These are phyloP conservation scores for Pseudogymnoascus sp. DNA, from an alignment of 2,329 filamentous ascomycete species.

Conservation along the genomic window DNA sequence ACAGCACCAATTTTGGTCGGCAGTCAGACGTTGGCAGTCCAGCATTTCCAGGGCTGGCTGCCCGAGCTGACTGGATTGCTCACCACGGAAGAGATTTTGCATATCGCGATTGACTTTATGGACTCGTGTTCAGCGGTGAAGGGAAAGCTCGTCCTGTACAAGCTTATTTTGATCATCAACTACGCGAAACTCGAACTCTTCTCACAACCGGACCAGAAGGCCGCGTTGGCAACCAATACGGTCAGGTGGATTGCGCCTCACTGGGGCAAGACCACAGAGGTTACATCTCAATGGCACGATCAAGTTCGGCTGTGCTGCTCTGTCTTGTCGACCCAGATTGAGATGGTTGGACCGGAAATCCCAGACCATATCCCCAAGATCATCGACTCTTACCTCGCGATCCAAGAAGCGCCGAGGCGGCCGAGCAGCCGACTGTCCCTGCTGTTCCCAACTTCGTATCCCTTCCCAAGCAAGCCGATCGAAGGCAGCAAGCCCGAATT, in stretches of 20 bases:
- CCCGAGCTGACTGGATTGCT: constrained; percentile 76
- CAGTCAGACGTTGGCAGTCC: constrained; percentile 88
- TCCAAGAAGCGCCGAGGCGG: constrained; percentile 50
- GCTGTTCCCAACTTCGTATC: constrained; percentile 83
- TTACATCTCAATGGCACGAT: constrained; percentile 82
- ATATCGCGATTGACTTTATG: constrained; percentile 88
- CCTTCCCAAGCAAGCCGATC: constrained; percentile 70
- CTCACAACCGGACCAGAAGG: constrained; percentile 65
- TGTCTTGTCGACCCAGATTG: constrained; percentile 77
- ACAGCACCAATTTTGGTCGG: constrained; percentile 78
- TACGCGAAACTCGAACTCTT: constrained; percentile 80
- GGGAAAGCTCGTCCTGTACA: constrained; percentile 86
- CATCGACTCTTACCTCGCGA: constrained; percentile 76
- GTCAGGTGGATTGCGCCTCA: constrained; percentile 87
- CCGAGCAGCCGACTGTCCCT: constrained; percentile 68
- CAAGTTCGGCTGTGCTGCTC: constrained; percentile 92
- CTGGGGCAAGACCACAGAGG: constrained; percentile 70
- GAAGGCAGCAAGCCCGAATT: constrained; percentile 49
- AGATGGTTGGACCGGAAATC: constrained; percentile 70
- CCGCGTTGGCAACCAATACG: constrained; percentile 70
- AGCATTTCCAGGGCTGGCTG: constrained; percentile 97
- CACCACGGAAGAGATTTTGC: constrained; percentile 74
- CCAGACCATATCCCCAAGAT: constrained; percentile 87
- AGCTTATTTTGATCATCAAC: constrained; percentile 86
- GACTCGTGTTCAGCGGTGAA: constrained; percentile 82